phyloP scores from a whole-genome alignment of 106 monocot species.

The Platanthera zijinensis region DNA sequence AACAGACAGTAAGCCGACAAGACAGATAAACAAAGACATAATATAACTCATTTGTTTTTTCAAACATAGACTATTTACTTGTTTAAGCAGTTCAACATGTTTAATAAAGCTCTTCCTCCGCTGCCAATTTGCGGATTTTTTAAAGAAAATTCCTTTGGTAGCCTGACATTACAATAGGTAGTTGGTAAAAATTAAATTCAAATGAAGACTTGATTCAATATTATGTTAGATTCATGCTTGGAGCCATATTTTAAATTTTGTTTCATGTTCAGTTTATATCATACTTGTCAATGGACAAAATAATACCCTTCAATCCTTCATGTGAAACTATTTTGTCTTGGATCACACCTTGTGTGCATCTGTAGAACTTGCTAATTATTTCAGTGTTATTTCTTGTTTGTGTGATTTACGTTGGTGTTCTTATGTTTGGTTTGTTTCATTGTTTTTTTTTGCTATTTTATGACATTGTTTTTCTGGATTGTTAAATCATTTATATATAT shows the following conservation, averaged over 20 bases:
- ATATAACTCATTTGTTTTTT: not conserved
- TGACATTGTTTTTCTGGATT: too few relatives aligned
- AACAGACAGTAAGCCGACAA: too few relatives aligned
- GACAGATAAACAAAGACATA: not conserved
- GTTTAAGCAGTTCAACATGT: not conserved
- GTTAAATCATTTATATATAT: too few relatives aligned
- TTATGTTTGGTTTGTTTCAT: too few relatives aligned
- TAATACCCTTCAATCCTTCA: too few relatives aligned
- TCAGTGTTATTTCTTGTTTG: too few relatives aligned
- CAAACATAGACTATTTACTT: not conserved
- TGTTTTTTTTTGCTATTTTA: too few relatives aligned
- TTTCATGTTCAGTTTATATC: not conserved
- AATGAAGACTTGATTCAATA: not conserved
- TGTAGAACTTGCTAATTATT: too few relatives aligned
- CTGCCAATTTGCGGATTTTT: not conserved
- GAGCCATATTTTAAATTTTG: not conserved
- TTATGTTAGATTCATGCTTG: not conserved
- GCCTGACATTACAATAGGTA: not conserved
- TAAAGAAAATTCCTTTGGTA: not conserved
- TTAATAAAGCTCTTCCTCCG: not conserved
- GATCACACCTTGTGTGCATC: too few relatives aligned
- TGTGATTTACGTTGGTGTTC: too few relatives aligned
- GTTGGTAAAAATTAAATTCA: not conserved
- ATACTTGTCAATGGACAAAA: not conserved
- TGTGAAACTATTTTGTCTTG: too few relatives aligned